Evolutionary conservation across 2,329 filamentous ascomycete genomes (phyloP), one percentile per base, ranked within the genome.

Genomic region (Cytospora leucostoma): DNA sequence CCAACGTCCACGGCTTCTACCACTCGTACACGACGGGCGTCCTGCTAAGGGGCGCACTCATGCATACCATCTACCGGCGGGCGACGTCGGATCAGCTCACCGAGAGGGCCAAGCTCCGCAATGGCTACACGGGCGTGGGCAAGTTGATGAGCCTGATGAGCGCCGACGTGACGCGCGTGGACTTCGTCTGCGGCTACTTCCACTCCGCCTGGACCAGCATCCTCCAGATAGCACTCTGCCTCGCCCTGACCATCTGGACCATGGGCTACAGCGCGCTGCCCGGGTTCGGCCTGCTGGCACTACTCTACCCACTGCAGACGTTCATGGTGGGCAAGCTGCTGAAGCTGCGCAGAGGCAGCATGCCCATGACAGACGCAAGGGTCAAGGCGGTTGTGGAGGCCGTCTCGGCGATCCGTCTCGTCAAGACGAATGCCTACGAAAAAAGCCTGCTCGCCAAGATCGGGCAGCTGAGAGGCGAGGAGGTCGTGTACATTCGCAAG

Each of bases 61-160:
- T 68, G 67, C 68, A 69, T 52, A 50, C 59, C 34, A 67, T 69
- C 56, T 69, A 69, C 63, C 61, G 68, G 4, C 58, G 69, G 13
- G 69, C 67, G 13, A 71, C 69, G 27, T 70, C 65, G 12, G 58
- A 61, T 33, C 67, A 65, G 54, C 65, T 69, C 35, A 64, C 67
- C 6, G 57, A 65, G 11, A 53, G 55, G 33, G 66, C 65, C 1
- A 67, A 67, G 56, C 62, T 72, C n/a, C 51, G 51, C 3, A 65
- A 70, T 17, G 65, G 65, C 12, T 67, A 62, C 0, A 64, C 71
- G 0, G 67, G 64, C 0, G 72, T 68, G 0, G 72, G 70, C 15
- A 74, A 73, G 54, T 64, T 74, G 11, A 73, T 71, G 67, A 74
- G 71, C 44, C 58, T 74, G 13, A 74, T 74, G 66, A 74, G 72